Conservation (phyloP, 495 filamentous ascomycete genomes). For the Aspergillus carlsbadensis region DNA sequence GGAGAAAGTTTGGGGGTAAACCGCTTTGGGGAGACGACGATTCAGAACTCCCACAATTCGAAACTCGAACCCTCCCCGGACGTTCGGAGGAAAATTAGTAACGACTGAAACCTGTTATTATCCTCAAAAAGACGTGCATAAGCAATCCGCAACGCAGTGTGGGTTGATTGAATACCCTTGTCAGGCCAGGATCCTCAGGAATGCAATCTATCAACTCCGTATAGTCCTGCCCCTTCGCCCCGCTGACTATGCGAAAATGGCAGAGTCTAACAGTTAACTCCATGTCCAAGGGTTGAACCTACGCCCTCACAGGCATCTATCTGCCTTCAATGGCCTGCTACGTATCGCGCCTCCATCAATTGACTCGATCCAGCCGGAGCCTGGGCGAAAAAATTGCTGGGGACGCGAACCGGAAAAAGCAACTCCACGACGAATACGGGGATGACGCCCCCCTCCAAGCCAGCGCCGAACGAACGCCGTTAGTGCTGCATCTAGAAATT, state of each 20-base stretch:
- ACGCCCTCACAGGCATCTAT: not conserved
- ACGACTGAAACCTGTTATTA: not conserved
- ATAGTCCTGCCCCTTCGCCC: not conserved
- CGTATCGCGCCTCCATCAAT: not conserved
- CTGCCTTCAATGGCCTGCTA: not conserved
- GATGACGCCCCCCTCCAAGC: conserved; percentile 1
- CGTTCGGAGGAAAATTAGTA: not conserved
- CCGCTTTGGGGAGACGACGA: conserved; percentile 9
- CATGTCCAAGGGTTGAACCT: not conserved
- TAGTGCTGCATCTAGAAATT: conserved; percentile 29
- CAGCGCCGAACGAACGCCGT: conserved; percentile 17
- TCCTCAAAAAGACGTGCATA: not conserved
- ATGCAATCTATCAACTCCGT: not conserved
- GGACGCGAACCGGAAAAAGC: conserved; percentile 7
- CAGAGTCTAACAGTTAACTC: not conserved
- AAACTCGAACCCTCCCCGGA: not conserved
- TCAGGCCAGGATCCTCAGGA: not conserved
- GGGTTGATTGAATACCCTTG: not conserved
- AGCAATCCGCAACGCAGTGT: too few relatives aligned
- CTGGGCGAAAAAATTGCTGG: conserved; percentile 4
- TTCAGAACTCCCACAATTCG: not conserved
- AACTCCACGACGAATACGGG: conserved; percentile 3
- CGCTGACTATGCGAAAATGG: not conserved
- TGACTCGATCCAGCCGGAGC: not conserved
- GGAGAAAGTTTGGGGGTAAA: conserved; percentile 16